Percentiles rank a stretch among this genome's conserved stretches.
phyloP scores from a whole-genome alignment of 1,284 basidiomycete genomes.

The Meripilus lineatus region DNA sequence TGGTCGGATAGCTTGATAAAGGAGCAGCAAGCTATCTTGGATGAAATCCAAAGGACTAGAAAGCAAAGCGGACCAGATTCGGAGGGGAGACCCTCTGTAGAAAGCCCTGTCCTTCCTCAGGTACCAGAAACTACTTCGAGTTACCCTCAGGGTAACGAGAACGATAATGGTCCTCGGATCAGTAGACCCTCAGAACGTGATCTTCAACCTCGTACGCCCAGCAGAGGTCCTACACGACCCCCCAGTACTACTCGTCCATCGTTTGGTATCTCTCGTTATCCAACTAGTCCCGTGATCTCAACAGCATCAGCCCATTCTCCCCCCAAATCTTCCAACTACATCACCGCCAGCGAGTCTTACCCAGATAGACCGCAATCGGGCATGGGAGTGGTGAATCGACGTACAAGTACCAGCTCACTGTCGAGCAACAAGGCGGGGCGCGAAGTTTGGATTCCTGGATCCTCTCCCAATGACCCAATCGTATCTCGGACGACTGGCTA shows the following conservation, averaged over 20 bases:
- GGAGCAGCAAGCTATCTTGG: conserved; percentile 29
- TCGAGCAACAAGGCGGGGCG: conserved; percentile 16
- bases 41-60: conserved; percentile 21
- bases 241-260: neutral
- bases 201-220: neutral
- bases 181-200: too few relatives aligned
- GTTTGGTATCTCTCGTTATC: too few relatives aligned
- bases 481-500: conserved; percentile 21
- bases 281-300: too few relatives aligned
- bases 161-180: too few relatives aligned
- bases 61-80: conserved; percentile 8
- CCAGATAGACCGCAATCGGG: too few relatives aligned
- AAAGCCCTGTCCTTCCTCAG: neutral
- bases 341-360: too few relatives aligned
- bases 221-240: neutral
- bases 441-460: conserved; percentile 16
- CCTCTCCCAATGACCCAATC: conserved; percentile 9
- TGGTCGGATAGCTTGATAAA: conserved; percentile 14
- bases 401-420: conserved; percentile 18
- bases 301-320: too few relatives aligned
- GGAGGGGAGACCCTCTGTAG: conserved; percentile 10
- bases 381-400: conserved; percentile 18
- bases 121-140: neutral
- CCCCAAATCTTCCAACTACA: too few relatives aligned
- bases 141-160: too few relatives aligned